phyloP scores from a whole-genome alignment of 495 filamentous ascomycete genomes.

The Amniculicola lignicola region DNA sequence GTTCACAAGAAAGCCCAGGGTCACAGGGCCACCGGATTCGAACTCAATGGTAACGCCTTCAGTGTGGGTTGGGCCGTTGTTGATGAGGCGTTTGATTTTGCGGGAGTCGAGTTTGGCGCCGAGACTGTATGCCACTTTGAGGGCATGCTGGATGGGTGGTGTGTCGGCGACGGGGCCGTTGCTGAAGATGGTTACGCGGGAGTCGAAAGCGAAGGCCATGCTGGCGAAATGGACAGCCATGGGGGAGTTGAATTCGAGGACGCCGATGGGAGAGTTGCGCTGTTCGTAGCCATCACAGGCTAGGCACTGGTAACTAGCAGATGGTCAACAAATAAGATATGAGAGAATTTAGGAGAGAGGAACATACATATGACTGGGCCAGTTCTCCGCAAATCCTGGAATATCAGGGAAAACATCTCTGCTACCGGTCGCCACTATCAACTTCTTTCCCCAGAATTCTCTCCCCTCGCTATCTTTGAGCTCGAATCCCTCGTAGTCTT shows the following conservation, averaged over 20 bases:
- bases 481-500: constrained; percentile 19
- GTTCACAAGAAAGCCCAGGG: constrained; percentile 24
- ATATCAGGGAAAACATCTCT: constrained; percentile 27
- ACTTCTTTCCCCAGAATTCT: constrained; percentile 17
- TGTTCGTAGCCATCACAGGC: constrained; percentile 27
- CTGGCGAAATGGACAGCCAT: constrained; percentile 7
- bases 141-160: constrained; percentile 2
- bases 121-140: constrained; percentile 9
- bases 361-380: constrained; percentile 24
- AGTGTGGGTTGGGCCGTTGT: constrained; percentile 15
- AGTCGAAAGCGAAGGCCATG: constrained; percentile 19
- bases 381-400: constrained; percentile 23
- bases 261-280: constrained; percentile 18
- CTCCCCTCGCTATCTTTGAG: constrained; percentile 18
- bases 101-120: constrained; percentile 22
- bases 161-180: constrained; percentile 13
- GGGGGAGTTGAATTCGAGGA: constrained; percentile 14
- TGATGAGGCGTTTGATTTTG: constrained; percentile 17
- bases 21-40: constrained; percentile 15
- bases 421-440: constrained; percentile 26
- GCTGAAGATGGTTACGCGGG: constrained; percentile 20
- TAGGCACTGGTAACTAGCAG: constrained; percentile 29
- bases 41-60: constrained; percentile 27
- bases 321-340: no score
- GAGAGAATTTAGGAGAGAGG: no score